Conservation (phyloP, 2,329 filamentous ascomycete genomes). For the Xylaria arbuscula region DNA sequence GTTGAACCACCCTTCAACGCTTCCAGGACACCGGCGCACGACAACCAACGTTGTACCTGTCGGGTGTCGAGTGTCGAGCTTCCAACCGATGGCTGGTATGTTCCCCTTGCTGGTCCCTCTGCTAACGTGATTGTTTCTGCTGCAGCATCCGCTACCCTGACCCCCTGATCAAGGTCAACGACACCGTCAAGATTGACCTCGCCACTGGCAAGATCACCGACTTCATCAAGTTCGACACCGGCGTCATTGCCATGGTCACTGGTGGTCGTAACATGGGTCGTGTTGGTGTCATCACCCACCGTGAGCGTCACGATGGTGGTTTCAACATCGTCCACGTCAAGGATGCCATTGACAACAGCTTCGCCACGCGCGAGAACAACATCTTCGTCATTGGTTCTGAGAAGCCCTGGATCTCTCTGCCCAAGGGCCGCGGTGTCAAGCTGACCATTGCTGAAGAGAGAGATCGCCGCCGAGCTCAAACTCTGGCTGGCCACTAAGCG, state of each 20-base stretch:
- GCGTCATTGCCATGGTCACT: constrained; percentile 97
- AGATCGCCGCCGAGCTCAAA: constrained; percentile 87
- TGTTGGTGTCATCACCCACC: constrained; percentile 99
- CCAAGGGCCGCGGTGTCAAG: constrained; percentile 99
- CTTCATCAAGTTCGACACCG: constrained; percentile 99
- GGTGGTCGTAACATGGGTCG: constrained; percentile 99
- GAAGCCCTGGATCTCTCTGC: constrained; percentile 99
- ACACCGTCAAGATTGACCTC: constrained; percentile 99
- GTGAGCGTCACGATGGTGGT: constrained; percentile 99
- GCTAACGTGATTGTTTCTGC: constrained; percentile 53
- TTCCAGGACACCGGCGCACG: constrained; percentile 16
- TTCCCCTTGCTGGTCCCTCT: constrained; percentile 49
- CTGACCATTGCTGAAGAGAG: constrained; percentile 98
- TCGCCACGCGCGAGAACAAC: constrained; percentile 99
- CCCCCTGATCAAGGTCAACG: constrained; percentile 98
- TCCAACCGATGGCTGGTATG: constrained; percentile 67
- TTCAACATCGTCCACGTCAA: constrained; percentile 99
- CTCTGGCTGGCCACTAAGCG: constrained; percentile 63
- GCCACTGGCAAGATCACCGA: constrained; percentile 97
- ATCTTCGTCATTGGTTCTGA: constrained; percentile 99
- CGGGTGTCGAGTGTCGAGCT: constrained; percentile 46
- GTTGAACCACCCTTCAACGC: constrained; percentile 64
- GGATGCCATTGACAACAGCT: constrained; percentile 99
- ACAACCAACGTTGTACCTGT: constrained; percentile 45
- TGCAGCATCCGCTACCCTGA: constrained; percentile 98